These are phyloP conservation scores for Wickerhamiella alocasiicola DNA, from an alignment of 805 yeast genomes.

Conservation along the genomic window DNA sequence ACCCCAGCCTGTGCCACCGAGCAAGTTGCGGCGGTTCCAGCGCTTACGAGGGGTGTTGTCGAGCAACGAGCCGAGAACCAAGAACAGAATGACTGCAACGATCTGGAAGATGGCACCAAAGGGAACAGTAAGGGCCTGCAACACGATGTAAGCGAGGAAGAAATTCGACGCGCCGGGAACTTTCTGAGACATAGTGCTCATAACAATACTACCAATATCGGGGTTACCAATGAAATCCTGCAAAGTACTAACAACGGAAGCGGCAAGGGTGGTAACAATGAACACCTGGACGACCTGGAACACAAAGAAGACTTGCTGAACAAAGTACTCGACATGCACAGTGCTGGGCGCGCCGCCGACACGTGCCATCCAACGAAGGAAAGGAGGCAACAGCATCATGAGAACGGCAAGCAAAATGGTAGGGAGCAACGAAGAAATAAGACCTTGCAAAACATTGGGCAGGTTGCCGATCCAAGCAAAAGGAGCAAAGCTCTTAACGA, in stretches of 20 bases:
- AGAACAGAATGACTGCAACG: conserved; percentile 57
- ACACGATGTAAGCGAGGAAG: conserved; percentile 67
- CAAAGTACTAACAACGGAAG: conserved; percentile 68
- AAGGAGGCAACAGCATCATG: conserved; percentile 77
- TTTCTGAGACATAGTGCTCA: conserved; percentile 58
- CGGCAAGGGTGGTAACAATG: conserved; percentile 68
- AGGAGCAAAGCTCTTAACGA: conserved; percentile 29
- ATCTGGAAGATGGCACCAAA: conserved; percentile 69
- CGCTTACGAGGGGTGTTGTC: conserved; percentile 86
- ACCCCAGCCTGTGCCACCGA: conserved; percentile 69
- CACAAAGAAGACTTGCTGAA: conserved; percentile 81
- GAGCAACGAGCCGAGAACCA: conserved; percentile 54
- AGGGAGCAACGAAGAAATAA: conserved; percentile 81
- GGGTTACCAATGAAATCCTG: conserved; percentile 67
- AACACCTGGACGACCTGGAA: conserved; percentile 87
- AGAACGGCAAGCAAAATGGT: conserved; percentile 65
- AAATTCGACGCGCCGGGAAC: conserved; percentile 87
- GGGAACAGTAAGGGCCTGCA: conserved; percentile 69
- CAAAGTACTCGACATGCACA: conserved; percentile 64
- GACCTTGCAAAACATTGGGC: conserved; percentile 60
- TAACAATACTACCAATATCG: conserved; percentile 33
- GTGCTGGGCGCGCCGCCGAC: conserved; percentile 57
- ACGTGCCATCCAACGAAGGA: conserved; percentile 66
- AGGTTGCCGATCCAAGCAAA: conserved; percentile 58
- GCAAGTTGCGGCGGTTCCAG: conserved; percentile 61